phyloP scores from a whole-genome alignment of 169 alveolate genomes.

The Sarcocystis neurona region DNA sequence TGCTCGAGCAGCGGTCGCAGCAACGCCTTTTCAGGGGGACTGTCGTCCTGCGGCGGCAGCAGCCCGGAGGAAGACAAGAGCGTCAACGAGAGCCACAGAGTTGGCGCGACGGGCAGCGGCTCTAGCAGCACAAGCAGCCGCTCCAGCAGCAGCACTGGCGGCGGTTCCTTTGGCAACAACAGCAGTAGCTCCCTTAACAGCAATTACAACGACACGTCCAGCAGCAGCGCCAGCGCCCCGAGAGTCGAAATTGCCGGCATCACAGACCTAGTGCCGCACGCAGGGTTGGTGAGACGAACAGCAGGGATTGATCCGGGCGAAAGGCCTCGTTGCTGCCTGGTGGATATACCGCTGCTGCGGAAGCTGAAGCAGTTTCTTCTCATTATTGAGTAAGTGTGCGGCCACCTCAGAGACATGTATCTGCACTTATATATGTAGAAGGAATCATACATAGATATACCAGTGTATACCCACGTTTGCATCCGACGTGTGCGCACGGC shows the following conservation, averaged over 20 bases:
- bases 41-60: constrained; percentile 5
- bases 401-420: no score
- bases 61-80: no score
- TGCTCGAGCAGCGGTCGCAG: background rate
- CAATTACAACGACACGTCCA: background rate
- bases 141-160: background rate
- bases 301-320: constrained; percentile 18
- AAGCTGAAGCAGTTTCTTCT: constrained; percentile 38
- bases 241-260: constrained; percentile 21
- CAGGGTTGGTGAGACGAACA: background rate
- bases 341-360: constrained; percentile 46
- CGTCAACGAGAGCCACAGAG: no score
- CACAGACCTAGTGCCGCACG: constrained; percentile 38
- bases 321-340: constrained; percentile 26
- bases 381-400: constrained; percentile 20
- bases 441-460: no score
- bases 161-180: background rate
- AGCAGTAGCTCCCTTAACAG: background rate
- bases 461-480: no score
- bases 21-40: background rate
- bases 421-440: no score
- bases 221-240: no score
- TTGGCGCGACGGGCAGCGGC: background rate
- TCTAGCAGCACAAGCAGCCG: background rate
- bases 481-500: no score